Conservation (phyloP, 345 rosid species). For the Combretum micranthum region DNA sequence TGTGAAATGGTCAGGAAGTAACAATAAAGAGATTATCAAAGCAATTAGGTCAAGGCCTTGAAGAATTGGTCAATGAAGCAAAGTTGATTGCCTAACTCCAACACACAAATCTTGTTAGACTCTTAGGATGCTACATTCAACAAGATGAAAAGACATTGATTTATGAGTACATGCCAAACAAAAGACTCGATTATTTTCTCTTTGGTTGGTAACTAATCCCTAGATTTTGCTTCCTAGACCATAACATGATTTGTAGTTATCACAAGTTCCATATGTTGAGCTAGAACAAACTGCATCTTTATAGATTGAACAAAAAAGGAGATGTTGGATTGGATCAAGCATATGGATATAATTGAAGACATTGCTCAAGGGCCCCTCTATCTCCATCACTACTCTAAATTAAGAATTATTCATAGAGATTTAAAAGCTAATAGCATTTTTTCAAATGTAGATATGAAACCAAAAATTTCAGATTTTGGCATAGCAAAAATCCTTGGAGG, state of each 20-base stretch:
- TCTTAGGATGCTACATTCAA: conserved; percentile 29
- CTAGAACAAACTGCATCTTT: background rate
- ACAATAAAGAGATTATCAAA: conserved; percentile 28
- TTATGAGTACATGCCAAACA: conserved; percentile 32
- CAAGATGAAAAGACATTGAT: conserved; percentile 31
- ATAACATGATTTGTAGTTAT: background rate
- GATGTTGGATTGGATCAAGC: conserved; percentile 17
- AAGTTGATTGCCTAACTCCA: conserved; percentile 28
- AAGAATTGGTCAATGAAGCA: conserved; percentile 35
- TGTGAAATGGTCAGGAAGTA: conserved; percentile 15
- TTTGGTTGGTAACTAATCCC: conserved; percentile 17
- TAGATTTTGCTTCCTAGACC: no score
- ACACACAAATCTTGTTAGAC: conserved; percentile 33
- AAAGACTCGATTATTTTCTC: conserved; percentile 30
- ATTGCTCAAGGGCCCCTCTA: conserved; percentile 46
- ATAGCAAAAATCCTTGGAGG: conserved; percentile 33
- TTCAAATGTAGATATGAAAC: conserved; percentile 32
- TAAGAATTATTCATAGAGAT: conserved; percentile 44
- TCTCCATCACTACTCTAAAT: conserved; percentile 40
- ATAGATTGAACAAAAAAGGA: conserved; percentile 16
- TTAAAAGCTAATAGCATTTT: conserved; percentile 39
- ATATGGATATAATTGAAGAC: conserved; percentile 25
- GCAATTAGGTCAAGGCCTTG: conserved; percentile 29
- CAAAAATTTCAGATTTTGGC: conserved; percentile 44
- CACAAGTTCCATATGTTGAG: background rate